Evolutionary conservation across 2,329 filamentous ascomycete species (phyloP), one percentile per base, ranked within the genome.

Genomic region (Epichloe aotearoae): DNA sequence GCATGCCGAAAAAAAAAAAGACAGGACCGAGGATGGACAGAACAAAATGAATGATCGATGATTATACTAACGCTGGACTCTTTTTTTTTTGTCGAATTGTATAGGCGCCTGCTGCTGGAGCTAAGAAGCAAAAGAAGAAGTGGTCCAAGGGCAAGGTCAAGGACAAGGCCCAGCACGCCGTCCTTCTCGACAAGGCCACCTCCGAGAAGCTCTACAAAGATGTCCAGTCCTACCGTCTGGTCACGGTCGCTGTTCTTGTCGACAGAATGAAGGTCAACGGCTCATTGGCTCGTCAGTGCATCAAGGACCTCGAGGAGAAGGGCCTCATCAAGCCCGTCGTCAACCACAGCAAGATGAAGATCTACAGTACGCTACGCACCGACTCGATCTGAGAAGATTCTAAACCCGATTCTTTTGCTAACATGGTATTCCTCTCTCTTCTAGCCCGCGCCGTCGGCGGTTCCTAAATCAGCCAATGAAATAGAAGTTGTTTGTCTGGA

Each of bases 181-280:
- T 98, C 75, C 81, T 97, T 70, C 88, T 98, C 77, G 93, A 98
- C 82, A 98, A 98, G 84, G 71, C 79, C 76, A 95, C 86, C 70
- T 86, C 86, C 63, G 93, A 98, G 77, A 95, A 94, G 82, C 89
- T 98, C 74, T 86, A 95, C 82, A 98, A 98, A 82, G 93, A 98
- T 83, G 94, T 98, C 67, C 93, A 97, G 77, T 96, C 93, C 60
- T 98, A 97, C 86, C 89, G 93, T 70, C 89, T 98, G 73, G 89
- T 98, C 77, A 97, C 93, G 70, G 86, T 97, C 68, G 90, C 93
- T 68, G 91, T 88, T 66, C 89, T 98, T 68, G 93, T 98, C 82
- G 93, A 98, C 77, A 84, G 93, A 75, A 83, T 98, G 75, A 98
- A 98, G 89, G 94, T 98, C 82, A 98, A 98, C 80, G 94, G 93